Base-by-base conservation (phyloP, 108 stramenopile species). In the Schizochytrium sp. region DNA sequence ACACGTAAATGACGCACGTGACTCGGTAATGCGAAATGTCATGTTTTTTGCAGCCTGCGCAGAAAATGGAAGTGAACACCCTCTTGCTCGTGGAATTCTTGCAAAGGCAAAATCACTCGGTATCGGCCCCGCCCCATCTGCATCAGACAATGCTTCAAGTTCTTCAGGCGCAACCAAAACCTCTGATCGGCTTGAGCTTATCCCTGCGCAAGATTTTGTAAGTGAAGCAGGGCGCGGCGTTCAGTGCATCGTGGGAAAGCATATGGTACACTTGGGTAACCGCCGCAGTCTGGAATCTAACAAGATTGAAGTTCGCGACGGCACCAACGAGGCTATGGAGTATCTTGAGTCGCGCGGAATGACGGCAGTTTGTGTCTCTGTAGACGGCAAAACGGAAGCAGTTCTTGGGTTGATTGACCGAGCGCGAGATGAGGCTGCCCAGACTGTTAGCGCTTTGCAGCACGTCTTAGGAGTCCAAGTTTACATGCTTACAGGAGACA, bases 401-500 rank as follows among this genome's bases (percentile, higher is more conserved):
- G 91, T 97, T 1, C 72, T 99, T 15, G 97, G 96, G 0, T 90
- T 99, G 72, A 91, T 94, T 5, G 99, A 99, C 90, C 89, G 95
- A 55, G 91, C 92, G 15, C 94, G 95, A 92, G 72, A 83, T 88
- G 93, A 97, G 90, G 95, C 96, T 55, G 92, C 90, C 44, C 89
- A 88, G 56, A 93, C 96, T 41, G 91, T 97, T 28, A 88, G 64
- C 57, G 93, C 92, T 72, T 92, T 96, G 89, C 89, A 93, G 61
- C 87, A 91, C 47, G 88, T 94, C 87, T 55, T 55, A 10, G 96
- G 95, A 13, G 91, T 99, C 10, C 96, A 97, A 72, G 96, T 98
- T 7, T 98, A 96, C 97, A 98, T 98, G 97, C 94, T 98, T 64
- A 99, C 98, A 3, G 99, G 99, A 41, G 99, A 99, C 90, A 96